Base-by-base conservation (phyloP, 208 protist species). In the Crithidia fasciculata region DNA sequence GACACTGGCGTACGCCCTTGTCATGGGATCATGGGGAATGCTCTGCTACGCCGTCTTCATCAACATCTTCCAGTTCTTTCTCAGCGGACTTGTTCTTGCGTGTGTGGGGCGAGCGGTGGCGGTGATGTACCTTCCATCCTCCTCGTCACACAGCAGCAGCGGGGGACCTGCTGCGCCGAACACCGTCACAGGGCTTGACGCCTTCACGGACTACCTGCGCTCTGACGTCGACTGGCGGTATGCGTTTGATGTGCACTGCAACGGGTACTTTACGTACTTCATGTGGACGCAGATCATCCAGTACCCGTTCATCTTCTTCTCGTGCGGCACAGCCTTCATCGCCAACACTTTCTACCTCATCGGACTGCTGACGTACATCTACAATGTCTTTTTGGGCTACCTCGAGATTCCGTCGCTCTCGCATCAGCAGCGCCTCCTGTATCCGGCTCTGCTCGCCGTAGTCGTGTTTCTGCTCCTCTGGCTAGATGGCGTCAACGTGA, bases 191-290 rank as follows among this genome's bases (percentile, higher is more conserved):
- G 43, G 72, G 5, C 52, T 55, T 19, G 74, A 79, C 53, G 63
- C 45, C 19, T 45, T 69, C 18, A 65, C 37, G 10, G 61, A 69
- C 8, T 79, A 79, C 60, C 61, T 79, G 59, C 44, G 62, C 7
- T 59, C 68, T 6, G 87, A 87, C 28, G 84, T 98, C 5, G 97
- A 99, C 65, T 99, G 97, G 96, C 83, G 84, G 5, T 99, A 99
- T 71, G 86, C 95, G 0, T 98, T 99, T 82, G 98, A 99, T 70
- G 85, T 99, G 59, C 98, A 99, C 77, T 99, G 97, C 86, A 99
- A 99, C 82, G 89, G 90, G 47, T 99, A 98, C 80, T 98, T 99
- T 70, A 88, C 94, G 12, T 94, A 98, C 54, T 95, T 98, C 77
- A 79, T 98, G 61, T 95, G 98, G 85, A 92, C 96, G n/a, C 85